These are phyloP conservation scores for Lupinus albus DNA, from an alignment of 306 rosid genomes.

Conservation along the genomic window DNA sequence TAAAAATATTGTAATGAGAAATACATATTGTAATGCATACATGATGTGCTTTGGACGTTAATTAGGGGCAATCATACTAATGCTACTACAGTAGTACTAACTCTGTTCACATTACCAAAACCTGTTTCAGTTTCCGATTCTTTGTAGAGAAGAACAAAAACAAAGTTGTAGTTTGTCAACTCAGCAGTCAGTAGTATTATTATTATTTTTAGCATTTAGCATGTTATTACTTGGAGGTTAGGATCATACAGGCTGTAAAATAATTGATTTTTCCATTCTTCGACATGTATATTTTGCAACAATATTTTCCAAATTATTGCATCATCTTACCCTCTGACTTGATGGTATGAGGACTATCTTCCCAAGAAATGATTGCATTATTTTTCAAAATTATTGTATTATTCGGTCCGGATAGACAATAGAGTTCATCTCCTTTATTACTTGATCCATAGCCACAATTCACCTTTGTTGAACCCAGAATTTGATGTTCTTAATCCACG, in stretches of 20 bases:
- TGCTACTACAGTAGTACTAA: background rate
- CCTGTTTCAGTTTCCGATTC: background rate
- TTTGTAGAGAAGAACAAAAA: background rate
- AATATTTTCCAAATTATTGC: background rate
- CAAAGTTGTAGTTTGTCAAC: background rate
- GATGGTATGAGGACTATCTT: background rate
- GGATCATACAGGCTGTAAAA: slow-evolving; percentile 10
- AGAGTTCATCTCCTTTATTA: too few species aligned
- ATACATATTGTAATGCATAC: slow-evolving; percentile 18
- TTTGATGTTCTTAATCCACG: too few species aligned
- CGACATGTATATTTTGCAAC: background rate
- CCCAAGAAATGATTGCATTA: too few species aligned
- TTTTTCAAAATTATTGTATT: too few species aligned
- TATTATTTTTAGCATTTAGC: background rate
- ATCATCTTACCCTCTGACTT: background rate
- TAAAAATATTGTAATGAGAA: background rate
- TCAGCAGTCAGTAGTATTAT: background rate
- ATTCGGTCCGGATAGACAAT: too few species aligned
- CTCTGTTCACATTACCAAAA: background rate
- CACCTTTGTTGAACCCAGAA: too few species aligned
- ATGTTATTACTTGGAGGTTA: background rate
- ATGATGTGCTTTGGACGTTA: slow-evolving; percentile 22
- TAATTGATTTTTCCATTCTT: background rate
- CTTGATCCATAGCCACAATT: too few species aligned
- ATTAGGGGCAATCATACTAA: background rate